phyloP scores from a whole-genome alignment of 805 yeast genomes.

The Nakazawaea ishiwadae region DNA sequence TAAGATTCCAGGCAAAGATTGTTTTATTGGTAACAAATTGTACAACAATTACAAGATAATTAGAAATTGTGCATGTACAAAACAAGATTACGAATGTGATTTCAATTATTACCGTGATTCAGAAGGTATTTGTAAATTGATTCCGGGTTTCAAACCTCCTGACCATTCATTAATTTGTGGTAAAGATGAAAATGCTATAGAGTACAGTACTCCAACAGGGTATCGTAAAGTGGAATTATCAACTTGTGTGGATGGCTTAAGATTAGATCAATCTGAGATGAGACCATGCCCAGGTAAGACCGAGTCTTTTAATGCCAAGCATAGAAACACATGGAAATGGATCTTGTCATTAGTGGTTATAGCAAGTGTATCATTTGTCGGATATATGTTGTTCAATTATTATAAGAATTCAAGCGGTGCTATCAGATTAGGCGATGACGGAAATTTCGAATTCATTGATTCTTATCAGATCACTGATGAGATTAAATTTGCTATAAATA shows the following conservation, averaged over 20 bases:
- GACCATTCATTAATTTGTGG: constrained; percentile 59
- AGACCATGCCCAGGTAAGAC: constrained; percentile 84
- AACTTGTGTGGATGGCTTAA: constrained; percentile 76
- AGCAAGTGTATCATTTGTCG: constrained; percentile 59
- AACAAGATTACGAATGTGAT: constrained; percentile 89
- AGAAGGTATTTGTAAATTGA: constrained; percentile 68
- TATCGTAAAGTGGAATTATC: constrained; percentile 79
- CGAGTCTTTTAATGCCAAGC: constrained; percentile 47
- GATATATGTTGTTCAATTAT: constrained; percentile 24
- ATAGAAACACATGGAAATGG: constrained; percentile 46
- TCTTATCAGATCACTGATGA: constrained; percentile 10
- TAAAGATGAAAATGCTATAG: constrained; percentile 50
- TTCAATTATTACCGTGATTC: constrained; percentile 70
- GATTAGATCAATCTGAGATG: constrained; percentile 55
- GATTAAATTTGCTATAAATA: neutral
- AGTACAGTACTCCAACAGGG: constrained; percentile 80
- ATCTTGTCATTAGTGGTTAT: constrained; percentile 35
- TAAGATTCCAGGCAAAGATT: constrained; percentile 58
- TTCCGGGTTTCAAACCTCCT: constrained; percentile 63
- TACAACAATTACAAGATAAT: constrained; percentile 49
- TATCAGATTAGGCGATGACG: constrained; percentile 72
- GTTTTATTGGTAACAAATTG: constrained; percentile 58
- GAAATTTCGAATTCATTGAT: constrained; percentile 29
- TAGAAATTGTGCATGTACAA: constrained; percentile 73
- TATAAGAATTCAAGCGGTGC: constrained; percentile 58